Percentiles rank a stretch among this genome's conserved stretches.
phyloP scores from a whole-genome alignment of 2,329 filamentous ascomycete species.

The Elsinoe ampelina region DNA sequence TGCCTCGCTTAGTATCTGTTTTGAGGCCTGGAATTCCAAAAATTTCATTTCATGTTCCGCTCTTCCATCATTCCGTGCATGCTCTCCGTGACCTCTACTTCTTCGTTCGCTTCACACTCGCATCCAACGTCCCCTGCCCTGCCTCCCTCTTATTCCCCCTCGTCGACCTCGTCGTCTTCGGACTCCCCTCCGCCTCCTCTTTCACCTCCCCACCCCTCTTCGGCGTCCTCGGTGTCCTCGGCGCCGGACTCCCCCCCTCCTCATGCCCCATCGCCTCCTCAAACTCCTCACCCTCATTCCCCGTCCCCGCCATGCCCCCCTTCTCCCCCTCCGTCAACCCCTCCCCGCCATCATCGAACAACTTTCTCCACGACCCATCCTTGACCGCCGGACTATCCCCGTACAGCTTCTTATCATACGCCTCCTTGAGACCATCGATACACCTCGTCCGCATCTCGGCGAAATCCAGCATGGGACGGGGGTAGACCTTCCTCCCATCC shows the following conservation, averaged over 20 bases:
- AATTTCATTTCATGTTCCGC: background rate
- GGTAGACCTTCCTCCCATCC: conserved; percentile 46
- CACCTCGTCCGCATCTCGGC: conserved; percentile 52
- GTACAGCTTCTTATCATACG: conserved; percentile 55
- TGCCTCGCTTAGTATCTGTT: conserved; percentile 8
- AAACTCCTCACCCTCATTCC: conserved; percentile 17
- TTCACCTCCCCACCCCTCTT: conserved; percentile 8
- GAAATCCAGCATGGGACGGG: conserved; percentile 73
- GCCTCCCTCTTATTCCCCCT: conserved; percentile 11
- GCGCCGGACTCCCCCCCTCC: conserved; percentile 7
- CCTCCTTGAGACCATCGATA: conserved; percentile 59
- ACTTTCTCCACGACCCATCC: conserved; percentile 49
- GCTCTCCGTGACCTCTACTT: conserved; percentile 14
- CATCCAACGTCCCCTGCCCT: background rate
- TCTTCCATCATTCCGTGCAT: no score
- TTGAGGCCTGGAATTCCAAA: conserved; percentile 8
- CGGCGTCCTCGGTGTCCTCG: conserved; percentile 12
- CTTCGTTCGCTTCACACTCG: conserved; percentile 24
- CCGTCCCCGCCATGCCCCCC: conserved; percentile 32
- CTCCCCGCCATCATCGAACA: conserved; percentile 40
- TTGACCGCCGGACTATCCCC: conserved; percentile 54
- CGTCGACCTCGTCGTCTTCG: conserved; percentile 12
- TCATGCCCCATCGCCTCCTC: conserved; percentile 16
- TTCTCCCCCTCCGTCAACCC: conserved; percentile 35
- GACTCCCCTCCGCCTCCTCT: conserved; percentile 8